Evolutionary conservation across 768 basidiomycete genomes (phyloP).

Genomic region (Leccinum subgranulosum): DNA sequence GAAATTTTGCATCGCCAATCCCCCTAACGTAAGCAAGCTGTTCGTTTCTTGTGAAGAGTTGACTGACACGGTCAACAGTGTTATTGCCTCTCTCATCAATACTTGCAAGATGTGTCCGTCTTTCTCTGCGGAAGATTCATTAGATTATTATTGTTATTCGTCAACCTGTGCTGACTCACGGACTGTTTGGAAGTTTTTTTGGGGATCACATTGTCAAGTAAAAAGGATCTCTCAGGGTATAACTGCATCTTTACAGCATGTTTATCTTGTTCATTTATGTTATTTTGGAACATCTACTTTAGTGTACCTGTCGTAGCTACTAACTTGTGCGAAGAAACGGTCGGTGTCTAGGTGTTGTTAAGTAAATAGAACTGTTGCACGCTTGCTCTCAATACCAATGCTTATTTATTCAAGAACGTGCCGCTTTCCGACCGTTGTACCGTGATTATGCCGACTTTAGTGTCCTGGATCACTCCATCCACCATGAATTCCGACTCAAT

Average conservation of each 20-base stretch:
- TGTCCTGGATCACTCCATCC: background rate
- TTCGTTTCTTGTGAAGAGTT: background rate
- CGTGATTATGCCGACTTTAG: background rate
- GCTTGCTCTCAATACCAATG: background rate
- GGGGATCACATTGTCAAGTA: constrained; percentile 23
- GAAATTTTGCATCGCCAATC: constrained; percentile 35
- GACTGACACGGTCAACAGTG: background rate
- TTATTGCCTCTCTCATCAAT: background rate
- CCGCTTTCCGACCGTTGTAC: background rate
- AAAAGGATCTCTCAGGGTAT: constrained; percentile 31
- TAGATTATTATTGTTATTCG: constrained; percentile 35
- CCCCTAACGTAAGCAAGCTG: constrained; percentile 17
- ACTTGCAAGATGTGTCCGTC: constrained; percentile 5
- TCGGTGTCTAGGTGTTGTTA: constrained; percentile 10
- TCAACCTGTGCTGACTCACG: constrained; percentile 21
- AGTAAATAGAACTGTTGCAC: constrained; percentile 15
- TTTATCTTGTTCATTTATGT: constrained; percentile 38
- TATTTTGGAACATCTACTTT: constrained; percentile 34
- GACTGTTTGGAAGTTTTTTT: constrained; percentile 32
- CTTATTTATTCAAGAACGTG: background rate
- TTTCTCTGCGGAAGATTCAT: constrained; percentile 20
- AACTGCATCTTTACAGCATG: constrained; percentile 34
- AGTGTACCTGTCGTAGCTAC: constrained; percentile 28
- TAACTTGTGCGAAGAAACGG: background rate
- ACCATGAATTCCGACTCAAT: constrained; percentile 21